Evolutionary conservation across 139 green algal species (phyloP).

Genomic region (Micractinium sp.): DNA sequence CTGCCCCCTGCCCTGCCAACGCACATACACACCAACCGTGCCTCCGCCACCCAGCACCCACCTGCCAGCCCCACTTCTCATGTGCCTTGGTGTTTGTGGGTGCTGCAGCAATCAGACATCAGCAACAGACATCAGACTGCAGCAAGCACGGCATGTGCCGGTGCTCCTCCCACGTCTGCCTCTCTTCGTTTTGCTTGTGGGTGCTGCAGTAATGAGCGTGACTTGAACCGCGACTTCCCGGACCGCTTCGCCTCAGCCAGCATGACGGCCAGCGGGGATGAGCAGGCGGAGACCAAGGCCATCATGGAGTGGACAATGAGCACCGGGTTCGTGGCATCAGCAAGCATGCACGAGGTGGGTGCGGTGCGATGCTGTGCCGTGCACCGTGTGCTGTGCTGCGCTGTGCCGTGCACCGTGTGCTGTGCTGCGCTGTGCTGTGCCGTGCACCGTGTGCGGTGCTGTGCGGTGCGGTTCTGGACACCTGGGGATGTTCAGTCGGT

Average conservation of each 20-base stretch:
- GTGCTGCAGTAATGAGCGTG: conserved; percentile 50
- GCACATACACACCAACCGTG: not conserved
- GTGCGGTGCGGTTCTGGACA: not conserved
- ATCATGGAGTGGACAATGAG: conserved; percentile 76
- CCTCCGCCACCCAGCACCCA: not conserved
- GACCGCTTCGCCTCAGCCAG: conserved; percentile 60
- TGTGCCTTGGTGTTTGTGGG: not conserved
- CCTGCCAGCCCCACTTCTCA: not conserved
- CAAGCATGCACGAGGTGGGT: conserved; percentile 74
- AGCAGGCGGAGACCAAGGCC: conserved; percentile 75
- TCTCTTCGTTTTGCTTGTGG: not conserved
- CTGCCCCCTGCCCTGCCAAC: not conserved
- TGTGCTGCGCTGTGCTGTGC: not conserved
- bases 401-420: not conserved
- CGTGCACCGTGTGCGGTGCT: not conserved
- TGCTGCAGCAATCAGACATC: not conserved
- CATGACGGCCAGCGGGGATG: conserved; percentile 49
- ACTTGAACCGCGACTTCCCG: conserved; percentile 95
- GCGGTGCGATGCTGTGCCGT: not conserved
- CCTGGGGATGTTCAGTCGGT: not conserved
- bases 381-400: not conserved
- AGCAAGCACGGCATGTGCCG: too few species aligned
- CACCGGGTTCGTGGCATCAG: conserved; percentile 63
- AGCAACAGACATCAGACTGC: too few species aligned
- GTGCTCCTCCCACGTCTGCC: not conserved